Percentiles rank a stretch among this genome's conserved stretches.
Evolutionary conservation across 2,329 filamentous ascomycete genomes (phyloP).

Genomic region (Fusarium metavorans): DNA sequence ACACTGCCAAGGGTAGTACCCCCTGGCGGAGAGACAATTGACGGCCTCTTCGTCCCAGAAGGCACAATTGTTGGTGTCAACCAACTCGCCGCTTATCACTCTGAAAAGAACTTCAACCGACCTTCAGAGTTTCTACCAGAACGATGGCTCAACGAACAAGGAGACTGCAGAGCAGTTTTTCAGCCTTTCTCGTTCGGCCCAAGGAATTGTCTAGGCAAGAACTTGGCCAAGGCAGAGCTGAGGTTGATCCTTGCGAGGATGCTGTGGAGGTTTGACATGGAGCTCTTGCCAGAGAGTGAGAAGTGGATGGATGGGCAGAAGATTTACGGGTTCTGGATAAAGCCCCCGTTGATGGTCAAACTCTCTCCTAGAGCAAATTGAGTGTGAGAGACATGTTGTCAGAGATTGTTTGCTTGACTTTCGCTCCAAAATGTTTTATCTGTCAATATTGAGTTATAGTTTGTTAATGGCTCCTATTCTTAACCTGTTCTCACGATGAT

Average conservation of each 20-base stretch:
- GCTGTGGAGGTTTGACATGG: conserved; percentile 36
- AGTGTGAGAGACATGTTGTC: neutral
- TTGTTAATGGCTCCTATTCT: neutral
- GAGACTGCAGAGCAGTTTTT: conserved; percentile 20
- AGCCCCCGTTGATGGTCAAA: conserved; percentile 18
- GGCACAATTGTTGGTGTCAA: conserved; percentile 33
- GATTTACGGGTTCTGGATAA: conserved; percentile 40
- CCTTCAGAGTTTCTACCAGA: conserved; percentile 23
- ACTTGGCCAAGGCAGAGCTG: conserved; percentile 35
- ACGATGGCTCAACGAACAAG: conserved; percentile 17
- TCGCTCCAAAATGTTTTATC: neutral
- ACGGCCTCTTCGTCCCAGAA: conserved; percentile 27
- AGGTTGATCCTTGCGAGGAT: conserved; percentile 28
- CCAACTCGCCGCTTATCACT: conserved; percentile 29
- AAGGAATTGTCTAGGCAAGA: conserved; percentile 33
- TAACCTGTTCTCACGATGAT: neutral
- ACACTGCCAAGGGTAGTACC: conserved; percentile 32
- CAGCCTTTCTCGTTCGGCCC: conserved; percentile 36
- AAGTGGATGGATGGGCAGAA: conserved; percentile 30
- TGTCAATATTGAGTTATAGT: neutral
- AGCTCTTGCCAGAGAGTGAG: conserved; percentile 14
- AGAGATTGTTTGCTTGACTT: neutral
- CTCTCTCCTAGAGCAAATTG: neutral
- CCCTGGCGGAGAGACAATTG: conserved; percentile 16
- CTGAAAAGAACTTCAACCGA: conserved; percentile 17